Conservation (phyloP, 208 protist species). For the Trypanosoma cruzi region DNA sequence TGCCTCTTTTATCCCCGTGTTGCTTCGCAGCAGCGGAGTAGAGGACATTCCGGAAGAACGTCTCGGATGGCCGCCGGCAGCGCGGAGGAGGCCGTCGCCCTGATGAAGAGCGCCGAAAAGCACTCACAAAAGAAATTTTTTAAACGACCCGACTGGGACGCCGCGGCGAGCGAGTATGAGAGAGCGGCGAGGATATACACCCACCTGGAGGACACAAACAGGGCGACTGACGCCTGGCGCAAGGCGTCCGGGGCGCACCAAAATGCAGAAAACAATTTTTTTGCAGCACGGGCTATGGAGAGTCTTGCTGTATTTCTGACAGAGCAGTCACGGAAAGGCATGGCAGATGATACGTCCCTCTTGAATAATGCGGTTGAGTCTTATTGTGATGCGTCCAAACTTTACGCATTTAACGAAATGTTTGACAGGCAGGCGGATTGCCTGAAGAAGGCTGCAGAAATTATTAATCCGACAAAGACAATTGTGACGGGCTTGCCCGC, state of each 20-base stretch:
- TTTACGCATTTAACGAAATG: slow-evolving; percentile 25
- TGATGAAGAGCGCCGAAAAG: slow-evolving; percentile 60
- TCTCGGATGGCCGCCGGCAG: background rate
- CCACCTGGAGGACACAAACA: slow-evolving; percentile 35
- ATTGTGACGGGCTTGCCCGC: background rate
- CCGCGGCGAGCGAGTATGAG: slow-evolving; percentile 67
- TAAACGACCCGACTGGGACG: slow-evolving; percentile 54
- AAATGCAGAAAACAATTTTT: slow-evolving; percentile 52
- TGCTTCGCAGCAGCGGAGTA: background rate
- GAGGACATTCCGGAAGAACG: background rate
- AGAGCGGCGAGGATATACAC: slow-evolving; percentile 74
- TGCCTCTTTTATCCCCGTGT: background rate
- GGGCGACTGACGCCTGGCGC: slow-evolving; percentile 46
- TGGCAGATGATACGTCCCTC: background rate
- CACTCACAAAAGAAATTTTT: slow-evolving; percentile 54
- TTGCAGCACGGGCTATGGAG: slow-evolving; percentile 55
- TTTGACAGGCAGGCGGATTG: slow-evolving; percentile 26
- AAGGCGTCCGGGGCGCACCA: slow-evolving; percentile 42
- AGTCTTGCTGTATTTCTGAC: slow-evolving; percentile 36
- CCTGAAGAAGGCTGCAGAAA: slow-evolving; percentile 25
- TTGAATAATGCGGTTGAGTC: slow-evolving; percentile 26
- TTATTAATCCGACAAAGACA: slow-evolving; percentile 25
- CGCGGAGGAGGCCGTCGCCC: slow-evolving; percentile 46
- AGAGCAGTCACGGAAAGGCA: slow-evolving; percentile 17
- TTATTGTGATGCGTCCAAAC: slow-evolving; percentile 26